Evolutionary conservation across 202 grass and related monocot species (phyloP).

Genomic region (Musa balbisiana): DNA sequence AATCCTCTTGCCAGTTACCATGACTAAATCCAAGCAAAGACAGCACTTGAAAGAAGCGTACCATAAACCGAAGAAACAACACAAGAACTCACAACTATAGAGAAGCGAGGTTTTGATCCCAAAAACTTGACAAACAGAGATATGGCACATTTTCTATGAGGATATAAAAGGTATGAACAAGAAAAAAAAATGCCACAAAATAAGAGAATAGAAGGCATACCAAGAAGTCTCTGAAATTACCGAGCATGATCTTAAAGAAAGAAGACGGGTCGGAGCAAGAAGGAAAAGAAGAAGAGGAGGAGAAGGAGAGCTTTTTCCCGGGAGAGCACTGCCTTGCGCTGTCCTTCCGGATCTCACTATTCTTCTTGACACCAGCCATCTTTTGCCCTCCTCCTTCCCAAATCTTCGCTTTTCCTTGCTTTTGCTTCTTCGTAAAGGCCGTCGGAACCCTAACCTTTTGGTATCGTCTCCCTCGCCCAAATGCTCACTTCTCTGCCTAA

Average conservation of each 20-base stretch:
- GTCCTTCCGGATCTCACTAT: slow-evolving; percentile 6
- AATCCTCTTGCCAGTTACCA: too few relatives aligned
- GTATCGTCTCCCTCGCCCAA: too few relatives aligned
- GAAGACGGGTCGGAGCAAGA: neutral
- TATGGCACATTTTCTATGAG: too few relatives aligned
- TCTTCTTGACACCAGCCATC: neutral
- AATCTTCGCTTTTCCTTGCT: neutral
- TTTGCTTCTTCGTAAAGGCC: neutral
- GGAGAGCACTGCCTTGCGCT: neutral
- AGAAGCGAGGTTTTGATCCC: neutral
- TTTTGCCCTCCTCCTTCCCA: neutral
- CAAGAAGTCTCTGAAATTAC: slow-evolving; percentile 36
- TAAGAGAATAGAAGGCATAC: slow-evolving; percentile 25
- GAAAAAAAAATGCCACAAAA: neutral
- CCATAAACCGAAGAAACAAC: too few relatives aligned
- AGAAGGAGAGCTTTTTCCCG: neutral
- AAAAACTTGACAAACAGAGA: neutral
- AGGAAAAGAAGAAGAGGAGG: neutral
- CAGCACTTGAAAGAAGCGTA: too few relatives aligned
- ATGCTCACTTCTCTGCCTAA: too few relatives aligned
- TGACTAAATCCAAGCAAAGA: too few relatives aligned
- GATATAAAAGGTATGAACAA: neutral
- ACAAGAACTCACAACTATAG: too few relatives aligned
- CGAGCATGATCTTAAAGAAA: slow-evolving; percentile 37
- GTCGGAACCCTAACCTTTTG: too few relatives aligned